Conservation (phyloP, 805 yeast genomes). For the Kluyveromyces nonfermentans region DNA sequence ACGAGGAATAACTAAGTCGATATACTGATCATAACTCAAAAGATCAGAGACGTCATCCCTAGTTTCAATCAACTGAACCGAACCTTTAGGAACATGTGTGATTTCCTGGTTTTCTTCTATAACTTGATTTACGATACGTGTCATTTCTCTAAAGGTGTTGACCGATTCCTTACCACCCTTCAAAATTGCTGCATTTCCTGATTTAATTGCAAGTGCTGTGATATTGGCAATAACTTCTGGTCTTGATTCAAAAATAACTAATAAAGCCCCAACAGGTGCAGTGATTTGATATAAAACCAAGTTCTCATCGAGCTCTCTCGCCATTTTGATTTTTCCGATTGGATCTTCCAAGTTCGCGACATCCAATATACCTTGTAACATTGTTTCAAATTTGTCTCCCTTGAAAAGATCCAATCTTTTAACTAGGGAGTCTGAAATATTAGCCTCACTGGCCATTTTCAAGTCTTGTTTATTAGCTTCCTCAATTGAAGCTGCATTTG, state of each 20-base stretch:
- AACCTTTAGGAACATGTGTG: conserved; percentile 69
- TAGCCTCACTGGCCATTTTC: conserved; percentile 51
- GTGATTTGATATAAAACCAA: conserved; percentile 73
- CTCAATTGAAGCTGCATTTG: conserved; percentile 51
- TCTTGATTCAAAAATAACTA: conserved; percentile 90
- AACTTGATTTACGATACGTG: conserved; percentile 56
- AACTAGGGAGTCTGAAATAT: conserved; percentile 59
- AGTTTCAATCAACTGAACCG: conserved; percentile 80
- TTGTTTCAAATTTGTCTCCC: conserved; percentile 80
- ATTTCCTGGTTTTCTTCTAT: conserved; percentile 32
- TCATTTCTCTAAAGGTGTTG: conserved; percentile 75
- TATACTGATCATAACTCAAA: conserved; percentile 74
- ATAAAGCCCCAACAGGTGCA: conserved; percentile 88
- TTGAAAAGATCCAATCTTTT: conserved; percentile 77
- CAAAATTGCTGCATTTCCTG: conserved; percentile 93
- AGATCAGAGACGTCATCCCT: conserved; percentile 85
- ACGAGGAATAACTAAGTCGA: conserved; percentile 93
- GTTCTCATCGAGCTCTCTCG: conserved; percentile 83
- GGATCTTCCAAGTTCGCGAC: conserved; percentile 89
- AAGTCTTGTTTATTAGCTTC: conserved; percentile 70
- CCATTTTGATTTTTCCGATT: conserved; percentile 77
- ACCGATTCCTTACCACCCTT: conserved; percentile 95
- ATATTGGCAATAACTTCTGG: conserved; percentile 99
- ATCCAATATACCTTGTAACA: conserved; percentile 91
- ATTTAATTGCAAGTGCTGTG: conserved; percentile 88